These are phyloP conservation scores for Phytophthora uliginosa DNA, from an alignment of 352 stramenopile genomes.

Conservation along the genomic window DNA sequence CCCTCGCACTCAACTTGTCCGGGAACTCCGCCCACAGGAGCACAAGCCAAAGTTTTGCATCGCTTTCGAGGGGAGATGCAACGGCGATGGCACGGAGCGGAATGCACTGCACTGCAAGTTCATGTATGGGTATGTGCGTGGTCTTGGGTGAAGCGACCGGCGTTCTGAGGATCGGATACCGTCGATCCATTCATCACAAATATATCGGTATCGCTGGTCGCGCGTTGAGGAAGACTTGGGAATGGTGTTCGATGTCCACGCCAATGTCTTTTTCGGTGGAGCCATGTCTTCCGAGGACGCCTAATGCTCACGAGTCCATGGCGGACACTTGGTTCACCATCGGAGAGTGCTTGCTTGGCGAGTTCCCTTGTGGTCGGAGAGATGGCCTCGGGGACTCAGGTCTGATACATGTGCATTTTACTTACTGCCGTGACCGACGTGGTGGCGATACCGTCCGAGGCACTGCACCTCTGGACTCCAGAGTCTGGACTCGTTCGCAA, in stretches of 20 bases:
- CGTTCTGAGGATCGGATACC: not conserved
- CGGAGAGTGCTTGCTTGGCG: not conserved
- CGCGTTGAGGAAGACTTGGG: not conserved
- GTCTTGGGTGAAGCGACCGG: not conserved
- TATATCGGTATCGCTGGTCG: not conserved
- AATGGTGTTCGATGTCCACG: not conserved
- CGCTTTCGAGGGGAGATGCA: not conserved
- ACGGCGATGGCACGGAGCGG: not conserved
- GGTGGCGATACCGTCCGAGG: not conserved
- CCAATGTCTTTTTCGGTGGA: not conserved
- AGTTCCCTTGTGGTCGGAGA: not conserved
- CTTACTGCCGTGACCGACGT: not conserved
- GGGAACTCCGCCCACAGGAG: not conserved
- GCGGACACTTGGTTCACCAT: not conserved
- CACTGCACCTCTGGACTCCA: not conserved
- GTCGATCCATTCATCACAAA: not conserved
- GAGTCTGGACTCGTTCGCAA: not conserved
- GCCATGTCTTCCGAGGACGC: not conserved
- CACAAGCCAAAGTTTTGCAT: not conserved
- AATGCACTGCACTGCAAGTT: not conserved
- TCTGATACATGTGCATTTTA: slow-evolving; percentile 3
- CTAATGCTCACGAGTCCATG: not conserved
- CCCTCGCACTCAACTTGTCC: not conserved
- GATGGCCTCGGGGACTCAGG: slow-evolving; percentile 1
- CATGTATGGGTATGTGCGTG: no score